These are phyloP conservation scores for Zygosaccharomyces pseudobailii DNA, from an alignment of 1,139 yeast species.

Conservation along the genomic window DNA sequence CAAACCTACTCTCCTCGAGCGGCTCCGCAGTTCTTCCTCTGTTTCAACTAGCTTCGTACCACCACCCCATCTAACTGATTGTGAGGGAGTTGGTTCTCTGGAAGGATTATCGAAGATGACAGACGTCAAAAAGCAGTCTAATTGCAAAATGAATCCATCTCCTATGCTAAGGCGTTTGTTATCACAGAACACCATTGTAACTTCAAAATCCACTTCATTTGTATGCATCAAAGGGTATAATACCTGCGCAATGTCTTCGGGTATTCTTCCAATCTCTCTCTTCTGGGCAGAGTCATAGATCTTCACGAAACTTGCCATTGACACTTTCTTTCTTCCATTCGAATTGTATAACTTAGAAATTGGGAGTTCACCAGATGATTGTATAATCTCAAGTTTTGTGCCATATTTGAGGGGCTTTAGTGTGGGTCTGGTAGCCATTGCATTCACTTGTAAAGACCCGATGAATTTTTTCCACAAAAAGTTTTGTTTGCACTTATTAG, in stretches of 20 bases:
- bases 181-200: constrained; percentile 56
- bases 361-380: constrained; percentile 30
- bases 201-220: constrained; percentile 51
- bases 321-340: constrained; percentile 20
- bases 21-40: constrained; percentile 47
- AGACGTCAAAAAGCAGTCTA: constrained; percentile 56
- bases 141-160: constrained; percentile 59
- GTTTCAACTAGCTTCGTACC: constrained; percentile 40
- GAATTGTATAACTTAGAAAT: constrained; percentile 30
- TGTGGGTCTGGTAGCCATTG: constrained; percentile 83
- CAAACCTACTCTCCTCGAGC: constrained; percentile 56
- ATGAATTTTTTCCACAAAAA: constrained; percentile 43
- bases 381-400: constrained; percentile 41
- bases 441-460: constrained; percentile 69
- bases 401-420: constrained; percentile 47
- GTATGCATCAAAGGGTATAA: constrained; percentile 62
- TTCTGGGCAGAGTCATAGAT: constrained; percentile 24
- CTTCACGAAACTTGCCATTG: constrained; percentile 25
- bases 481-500: constrained; percentile 11
- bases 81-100: constrained; percentile 4
- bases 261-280: constrained; percentile 72
- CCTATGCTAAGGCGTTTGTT: constrained; percentile 59
- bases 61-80: constrained; percentile 14
- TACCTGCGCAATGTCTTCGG: constrained; percentile 67
- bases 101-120: constrained; percentile 42